Base-by-base conservation (phyloP, 306 rosid genomes). In the Nissolia schottii region DNA sequence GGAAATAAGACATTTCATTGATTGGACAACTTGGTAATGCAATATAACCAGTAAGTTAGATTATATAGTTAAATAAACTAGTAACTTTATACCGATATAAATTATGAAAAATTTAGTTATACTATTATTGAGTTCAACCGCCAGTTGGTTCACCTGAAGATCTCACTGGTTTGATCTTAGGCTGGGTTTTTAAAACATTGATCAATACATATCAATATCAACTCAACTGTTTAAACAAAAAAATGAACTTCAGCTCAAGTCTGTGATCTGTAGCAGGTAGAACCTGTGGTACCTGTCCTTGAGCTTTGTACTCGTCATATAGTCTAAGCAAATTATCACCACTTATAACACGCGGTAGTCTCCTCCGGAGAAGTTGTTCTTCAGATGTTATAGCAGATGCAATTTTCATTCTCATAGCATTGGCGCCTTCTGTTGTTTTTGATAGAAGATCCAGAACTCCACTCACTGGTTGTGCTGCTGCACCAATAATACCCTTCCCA, bases 381-480 rank as follows among this genome's bases (percentile, higher is more conserved):
- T 94, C 97, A 22, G 99, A 94, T 70, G 99, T 91, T 80, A 94
- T 87, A 67, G 92, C 97, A 70, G 97, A 75, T n/a, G 91, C 88
- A 64, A 94, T 91, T 88, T 91, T 94, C 92, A 91, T 91, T 81
- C 96, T 94, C 95, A 94, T 88, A 28, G 99, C 99, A 85, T 94
- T 94, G 70, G 99, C 99, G 74, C 99, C 99, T 87, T 94, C 97
- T 0, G 99, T 94, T 18, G 99, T 94, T 82, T 94, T 94, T 48
- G 97, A 94, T 74, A 94, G 80, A 77, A 94, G 99, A 88, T 94
- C 97, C 57, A 94, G 64, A 81, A 94, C 99, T 57, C 99, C 99
- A 65, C 99, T 94, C 67, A 94, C 93, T 53, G 99, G 99, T 69
- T 94, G 99, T 12, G 99, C 97, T 77, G 99, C 99, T 40, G 92